Conservation (phyloP, 1,284 basidiomycete genomes). For the Leucoagaricus sp. region DNA sequence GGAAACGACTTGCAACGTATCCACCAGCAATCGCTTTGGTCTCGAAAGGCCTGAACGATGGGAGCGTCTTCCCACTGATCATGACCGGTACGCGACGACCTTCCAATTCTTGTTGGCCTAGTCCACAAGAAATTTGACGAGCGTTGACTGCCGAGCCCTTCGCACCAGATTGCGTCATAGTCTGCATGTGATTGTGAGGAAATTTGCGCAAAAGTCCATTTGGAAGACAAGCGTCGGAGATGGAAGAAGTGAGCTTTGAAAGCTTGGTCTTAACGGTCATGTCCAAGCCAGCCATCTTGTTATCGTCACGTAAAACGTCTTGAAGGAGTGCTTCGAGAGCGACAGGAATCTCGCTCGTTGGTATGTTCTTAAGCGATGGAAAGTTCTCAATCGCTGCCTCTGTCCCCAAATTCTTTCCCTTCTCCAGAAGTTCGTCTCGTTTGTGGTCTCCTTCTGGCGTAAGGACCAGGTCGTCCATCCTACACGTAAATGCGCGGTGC, state of each 20-base stretch:
- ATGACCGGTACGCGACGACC: conserved; percentile 98
- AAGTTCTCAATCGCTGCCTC: conserved; percentile 91
- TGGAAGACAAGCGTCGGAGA: conserved; percentile 92
- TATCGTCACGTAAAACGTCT: conserved; percentile 96
- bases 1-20: conserved; percentile 99
- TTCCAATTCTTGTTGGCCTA: conserved; percentile 98
- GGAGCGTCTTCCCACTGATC: conserved; percentile 98
- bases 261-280: conserved; percentile 88
- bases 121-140: conserved; percentile 94
- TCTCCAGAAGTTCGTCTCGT: conserved; percentile 70
- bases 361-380: conserved; percentile 60
- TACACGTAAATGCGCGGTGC: conserved; percentile 96
- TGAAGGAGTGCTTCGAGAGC: conserved; percentile 72
- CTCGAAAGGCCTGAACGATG: conserved; percentile 97
- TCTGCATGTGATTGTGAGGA: conserved; percentile 99
- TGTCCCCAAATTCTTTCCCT: conserved; percentile 76
- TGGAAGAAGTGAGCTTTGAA: conserved; percentile 85
- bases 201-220: conserved; percentile 88
- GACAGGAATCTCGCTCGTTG: conserved; percentile 51
- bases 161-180: conserved; percentile 98
- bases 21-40: conserved; percentile 97
- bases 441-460: conserved; percentile 80
- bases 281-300: conserved; percentile 96
- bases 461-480: conserved; percentile 97
- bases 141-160: conserved; percentile 99